Base-by-base conservation (phyloP, 2,329 filamentous ascomycete species). In the Ceratocystis cacaofunesta region DNA sequence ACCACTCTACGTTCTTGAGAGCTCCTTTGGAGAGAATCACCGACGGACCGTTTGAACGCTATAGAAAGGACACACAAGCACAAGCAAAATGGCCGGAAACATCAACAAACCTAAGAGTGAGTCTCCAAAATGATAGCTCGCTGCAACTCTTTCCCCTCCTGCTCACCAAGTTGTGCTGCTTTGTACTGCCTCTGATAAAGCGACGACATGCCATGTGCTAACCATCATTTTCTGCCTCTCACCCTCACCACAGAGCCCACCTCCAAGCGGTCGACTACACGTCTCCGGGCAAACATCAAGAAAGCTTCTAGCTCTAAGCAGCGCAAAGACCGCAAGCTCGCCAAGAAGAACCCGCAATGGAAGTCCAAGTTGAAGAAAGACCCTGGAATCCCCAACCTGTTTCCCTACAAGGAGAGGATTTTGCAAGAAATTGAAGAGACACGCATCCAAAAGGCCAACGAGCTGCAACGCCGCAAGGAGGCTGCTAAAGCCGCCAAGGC, bases 281-380 rank as follows among this genome's bases (percentile, higher is more conserved):
- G 94, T 68, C 82, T 99, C 72, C 86, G 92, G 70, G 87, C 96
- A 80, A 96, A 95, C 78, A 97, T 99, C 76, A 85, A 96, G 75
- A 99, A 99, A 78, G 87, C 89, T 25, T 90, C 92, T 64, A 84
- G 84, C 52, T 86, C 89, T 68, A 99, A 99, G 80, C 90, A 96
- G 77, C 85, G 86, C 74, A 99, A 99, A 77, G 79, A 85, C 68
- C 87, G 86, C 73, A 97, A 96, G 80, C 80, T 85, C 66, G 90
- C 88, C 65, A 97, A 96, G 80, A 91, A 95, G 84, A 96, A 96
- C 75, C 92, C 94, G 43, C 85, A 96, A 89, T 97, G 94, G 91
- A 85, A 89, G 71, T 92, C 90, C 67, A 89, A 91, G 75, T 75
- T 96, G 70, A 97, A 96, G 84, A 99, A 97, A 79, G 94, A 99